Percentiles rank a stretch among this genome's conserved stretches.
phyloP scores from a whole-genome alignment of 2,329 filamentous ascomycete species.

The Mycosphaerelloides madeirae region DNA sequence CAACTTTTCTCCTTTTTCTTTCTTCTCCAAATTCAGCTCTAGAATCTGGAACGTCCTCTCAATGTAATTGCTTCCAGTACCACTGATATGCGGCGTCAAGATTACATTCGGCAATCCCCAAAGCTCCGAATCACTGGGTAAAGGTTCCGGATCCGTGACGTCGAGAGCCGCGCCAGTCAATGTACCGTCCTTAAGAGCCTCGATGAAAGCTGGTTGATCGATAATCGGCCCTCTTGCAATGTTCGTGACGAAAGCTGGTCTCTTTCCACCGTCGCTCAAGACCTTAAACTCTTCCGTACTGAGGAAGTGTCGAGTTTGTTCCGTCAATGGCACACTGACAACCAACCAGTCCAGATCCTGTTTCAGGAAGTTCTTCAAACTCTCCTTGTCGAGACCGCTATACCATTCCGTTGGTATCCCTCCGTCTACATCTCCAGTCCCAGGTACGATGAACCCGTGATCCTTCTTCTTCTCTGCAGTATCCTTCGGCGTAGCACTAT shows the following conservation, averaged over 20 bases:
- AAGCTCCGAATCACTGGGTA: conserved; percentile 62
- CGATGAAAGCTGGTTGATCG: conserved; percentile 58
- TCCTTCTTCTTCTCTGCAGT: conserved; percentile 63
- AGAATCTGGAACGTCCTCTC: conserved; percentile 56
- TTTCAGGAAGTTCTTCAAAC: conserved; percentile 50
- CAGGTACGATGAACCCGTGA: conserved; percentile 61
- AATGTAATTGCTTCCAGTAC: conserved; percentile 50
- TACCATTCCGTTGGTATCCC: conserved; percentile 54
- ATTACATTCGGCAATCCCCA: conserved; percentile 67
- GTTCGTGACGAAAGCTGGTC: conserved; percentile 58
- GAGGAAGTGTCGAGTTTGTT: conserved; percentile 52
- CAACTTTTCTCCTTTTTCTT: conserved; percentile 50
- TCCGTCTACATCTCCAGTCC: conserved; percentile 59
- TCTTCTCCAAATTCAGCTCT: conserved; percentile 51
- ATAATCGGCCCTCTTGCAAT: conserved; percentile 64
- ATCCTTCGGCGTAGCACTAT: conserved; percentile 64
- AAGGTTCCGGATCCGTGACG: conserved; percentile 73
- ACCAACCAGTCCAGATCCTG: conserved; percentile 55
- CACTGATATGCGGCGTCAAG: conserved; percentile 64
- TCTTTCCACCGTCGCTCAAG: conserved; percentile 27
- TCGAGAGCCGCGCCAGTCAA: conserved; percentile 68
- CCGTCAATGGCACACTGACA: conserved; percentile 54
- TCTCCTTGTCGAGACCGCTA: conserved; percentile 49
- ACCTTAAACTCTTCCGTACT: conserved; percentile 49
- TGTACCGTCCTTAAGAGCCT: conserved; percentile 53